Conservation (phyloP, 345 rosid species). For the Gossypium stocksii region DNA sequence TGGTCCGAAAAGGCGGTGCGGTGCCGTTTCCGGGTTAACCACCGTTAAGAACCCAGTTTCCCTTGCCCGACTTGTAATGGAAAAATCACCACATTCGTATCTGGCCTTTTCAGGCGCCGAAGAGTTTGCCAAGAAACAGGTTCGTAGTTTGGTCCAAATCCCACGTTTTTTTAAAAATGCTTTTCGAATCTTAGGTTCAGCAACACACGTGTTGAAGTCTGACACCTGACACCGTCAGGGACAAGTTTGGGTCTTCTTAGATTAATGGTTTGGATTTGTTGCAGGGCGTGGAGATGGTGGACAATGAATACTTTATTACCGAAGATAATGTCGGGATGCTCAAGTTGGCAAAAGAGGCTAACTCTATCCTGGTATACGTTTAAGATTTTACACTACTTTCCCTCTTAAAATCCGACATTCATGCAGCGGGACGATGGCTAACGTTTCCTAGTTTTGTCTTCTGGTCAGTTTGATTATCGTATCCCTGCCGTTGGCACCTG, state of each 20-base stretch:
- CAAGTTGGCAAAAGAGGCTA: constrained; percentile 82
- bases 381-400: not conserved
- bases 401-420: not conserved
- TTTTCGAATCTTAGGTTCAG: not conserved
- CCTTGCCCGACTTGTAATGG: constrained; percentile 95
- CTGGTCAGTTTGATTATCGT: constrained; percentile 77
- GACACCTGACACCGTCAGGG: not conserved
- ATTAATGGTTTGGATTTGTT: not conserved
- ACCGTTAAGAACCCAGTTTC: constrained; percentile 86
- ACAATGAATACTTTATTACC: constrained; percentile 75
- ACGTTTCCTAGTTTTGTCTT: not conserved
- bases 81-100: constrained; percentile 93
- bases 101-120: constrained; percentile 91
- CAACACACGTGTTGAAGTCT: not conserved
- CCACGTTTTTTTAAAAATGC: not conserved
- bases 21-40: constrained; percentile 88
- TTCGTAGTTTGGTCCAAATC: constrained; percentile 10
- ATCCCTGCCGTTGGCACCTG: constrained; percentile 42
- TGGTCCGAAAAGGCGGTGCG: constrained; percentile 76
- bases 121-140: constrained; percentile 84
- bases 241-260: not conserved
- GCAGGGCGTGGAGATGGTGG: constrained; percentile 77
- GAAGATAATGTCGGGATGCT: constrained; percentile 83
- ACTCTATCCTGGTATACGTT: constrained; percentile 73
- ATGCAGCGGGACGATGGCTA: not conserved